Evolutionary conservation across 2,329 filamentous ascomycete species (phyloP).

Genomic region (Sclerotinia minor): DNA sequence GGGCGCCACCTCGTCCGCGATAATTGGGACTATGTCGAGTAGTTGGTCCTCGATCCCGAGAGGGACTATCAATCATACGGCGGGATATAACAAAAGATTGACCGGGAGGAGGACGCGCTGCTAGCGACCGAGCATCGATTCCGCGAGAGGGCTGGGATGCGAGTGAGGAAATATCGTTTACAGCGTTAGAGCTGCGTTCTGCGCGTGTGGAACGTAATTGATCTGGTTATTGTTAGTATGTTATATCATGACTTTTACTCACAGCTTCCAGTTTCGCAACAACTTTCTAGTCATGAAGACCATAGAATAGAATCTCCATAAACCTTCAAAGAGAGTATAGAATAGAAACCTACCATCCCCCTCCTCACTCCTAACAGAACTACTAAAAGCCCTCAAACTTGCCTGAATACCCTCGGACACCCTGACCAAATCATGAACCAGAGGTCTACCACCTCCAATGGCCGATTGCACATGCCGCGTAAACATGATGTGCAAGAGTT

Average conservation of each 20-base stretch:
- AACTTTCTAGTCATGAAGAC: too few species aligned
- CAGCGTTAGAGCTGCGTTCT: slow-evolving; percentile 33
- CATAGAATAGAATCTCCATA: neutral
- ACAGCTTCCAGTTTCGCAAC: rapidly evolving
- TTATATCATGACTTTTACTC: neutral
- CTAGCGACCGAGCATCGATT: slow-evolving; percentile 41
- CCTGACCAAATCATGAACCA: slow-evolving; percentile 35
- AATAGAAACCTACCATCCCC: slow-evolving; percentile 27
- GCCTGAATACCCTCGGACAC: slow-evolving; percentile 41
- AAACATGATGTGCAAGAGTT: slow-evolving; percentile 38
- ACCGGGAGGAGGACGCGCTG: slow-evolving; percentile 34
- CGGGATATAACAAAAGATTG: slow-evolving; percentile 32
- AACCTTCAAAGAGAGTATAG: neutral
- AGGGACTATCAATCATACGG: slow-evolving; percentile 22
- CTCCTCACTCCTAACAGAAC: slow-evolving; percentile 34
- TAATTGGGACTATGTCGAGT: slow-evolving; percentile 7
- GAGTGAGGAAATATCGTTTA: slow-evolving; percentile 38
- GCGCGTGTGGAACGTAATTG: slow-evolving; percentile 20
- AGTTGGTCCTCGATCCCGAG: neutral
- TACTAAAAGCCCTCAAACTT: slow-evolving; percentile 40
- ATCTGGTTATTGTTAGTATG: slow-evolving; percentile 1
- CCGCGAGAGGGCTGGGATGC: slow-evolving; percentile 34
- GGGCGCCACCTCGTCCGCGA: slow-evolving; percentile 21
- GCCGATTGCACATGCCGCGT: slow-evolving; percentile 43
- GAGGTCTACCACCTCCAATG: slow-evolving; percentile 39